A percentile compares a stretch with the other conserved stretches of the same genome.
Evolutionary conservation across 768 basidiomycete species (phyloP).

Genomic region (Mycena albidolilacea): DNA sequence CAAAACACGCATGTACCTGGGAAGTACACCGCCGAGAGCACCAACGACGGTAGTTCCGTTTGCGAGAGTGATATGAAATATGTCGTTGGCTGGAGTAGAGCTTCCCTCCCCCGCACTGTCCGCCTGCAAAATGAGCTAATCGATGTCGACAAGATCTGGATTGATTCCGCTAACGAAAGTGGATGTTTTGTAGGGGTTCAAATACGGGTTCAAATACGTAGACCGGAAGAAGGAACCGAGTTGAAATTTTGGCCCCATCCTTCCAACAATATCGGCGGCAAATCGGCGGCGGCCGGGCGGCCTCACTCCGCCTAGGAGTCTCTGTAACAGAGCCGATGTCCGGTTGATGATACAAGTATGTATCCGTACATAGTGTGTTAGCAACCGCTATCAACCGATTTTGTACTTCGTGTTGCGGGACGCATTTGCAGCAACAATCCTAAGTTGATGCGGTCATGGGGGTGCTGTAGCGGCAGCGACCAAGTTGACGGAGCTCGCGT

Average conservation of each 20-base stretch:
- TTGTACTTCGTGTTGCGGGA: no score
- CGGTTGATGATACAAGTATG: no score
- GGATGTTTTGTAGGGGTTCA: conserved; percentile 55
- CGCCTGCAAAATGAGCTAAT: conserved; percentile 60
- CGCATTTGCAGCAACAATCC: no score
- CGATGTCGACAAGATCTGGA: conserved; percentile 49
- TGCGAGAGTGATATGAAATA: conserved; percentile 61
- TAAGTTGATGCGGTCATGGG: not conserved
- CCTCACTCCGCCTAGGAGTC: no score
- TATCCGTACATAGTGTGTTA: no score
- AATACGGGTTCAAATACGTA: conserved; percentile 59
- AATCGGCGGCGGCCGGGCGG: no score
- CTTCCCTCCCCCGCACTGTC: conserved; percentile 68
- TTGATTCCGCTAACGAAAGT: conserved; percentile 54
- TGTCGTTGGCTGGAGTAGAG: conserved; percentile 60
- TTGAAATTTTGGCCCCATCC: conserved; percentile 18
- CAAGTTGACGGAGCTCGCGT: conserved; percentile 57
- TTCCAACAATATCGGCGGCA: no score
- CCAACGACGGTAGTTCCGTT: conserved; percentile 62
- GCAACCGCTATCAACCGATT: no score
- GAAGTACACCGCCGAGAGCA: conserved; percentile 57
- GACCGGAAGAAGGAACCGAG: conserved; percentile 54
- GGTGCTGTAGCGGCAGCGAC: conserved; percentile 37
- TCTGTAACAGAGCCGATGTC: no score
- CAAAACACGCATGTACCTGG: conserved; percentile 27